Evolutionary conservation across 2,329 filamentous ascomycete species (phyloP).

Genomic region (Aspergillus floridensis): DNA sequence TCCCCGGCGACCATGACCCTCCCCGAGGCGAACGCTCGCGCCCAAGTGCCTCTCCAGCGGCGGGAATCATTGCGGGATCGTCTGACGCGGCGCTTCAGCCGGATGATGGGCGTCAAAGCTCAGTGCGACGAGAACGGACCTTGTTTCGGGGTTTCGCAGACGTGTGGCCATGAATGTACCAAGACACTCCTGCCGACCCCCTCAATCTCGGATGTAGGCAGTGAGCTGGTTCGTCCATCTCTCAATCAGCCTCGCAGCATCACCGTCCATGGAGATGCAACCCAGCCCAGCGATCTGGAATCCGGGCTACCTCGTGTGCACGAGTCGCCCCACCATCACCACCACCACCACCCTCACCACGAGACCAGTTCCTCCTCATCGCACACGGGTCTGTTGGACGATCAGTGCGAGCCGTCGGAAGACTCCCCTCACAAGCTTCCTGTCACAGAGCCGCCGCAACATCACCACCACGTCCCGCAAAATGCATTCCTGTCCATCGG

Average conservation of each 20-base stretch:
- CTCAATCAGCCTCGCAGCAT: conserved; percentile 19
- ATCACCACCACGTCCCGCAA: conserved; percentile 92
- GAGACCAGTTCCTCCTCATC: conserved; percentile 16
- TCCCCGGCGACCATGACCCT: conserved; percentile 19
- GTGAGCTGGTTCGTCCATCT: conserved; percentile 13
- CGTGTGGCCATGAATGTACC: conserved; percentile 61
- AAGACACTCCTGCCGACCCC: conserved; percentile 36
- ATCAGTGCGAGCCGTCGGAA: neutral
- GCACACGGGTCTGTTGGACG: conserved; percentile 9
- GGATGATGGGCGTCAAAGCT: conserved; percentile 51
- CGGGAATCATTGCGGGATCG: conserved; percentile 36
- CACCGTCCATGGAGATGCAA: conserved; percentile 18
- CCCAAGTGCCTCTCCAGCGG: conserved; percentile 16
- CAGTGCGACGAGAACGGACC: conserved; percentile 58
- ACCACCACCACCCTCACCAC: neutral
- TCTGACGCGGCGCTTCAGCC: conserved; percentile 44
- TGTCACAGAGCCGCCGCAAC: conserved; percentile 34
- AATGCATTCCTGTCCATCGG: conserved; percentile 93
- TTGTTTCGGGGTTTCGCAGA: conserved; percentile 61
- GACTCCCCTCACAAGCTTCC: conserved; percentile 5
- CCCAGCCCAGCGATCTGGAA: conserved; percentile 8
- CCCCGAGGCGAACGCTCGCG: conserved; percentile 13
- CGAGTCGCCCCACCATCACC: neutral
- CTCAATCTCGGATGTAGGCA: conserved; percentile 21
- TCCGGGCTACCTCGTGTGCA: conserved; percentile 6